Conservation (phyloP, 1,284 basidiomycete genomes). For the Athelia sp. region DNA sequence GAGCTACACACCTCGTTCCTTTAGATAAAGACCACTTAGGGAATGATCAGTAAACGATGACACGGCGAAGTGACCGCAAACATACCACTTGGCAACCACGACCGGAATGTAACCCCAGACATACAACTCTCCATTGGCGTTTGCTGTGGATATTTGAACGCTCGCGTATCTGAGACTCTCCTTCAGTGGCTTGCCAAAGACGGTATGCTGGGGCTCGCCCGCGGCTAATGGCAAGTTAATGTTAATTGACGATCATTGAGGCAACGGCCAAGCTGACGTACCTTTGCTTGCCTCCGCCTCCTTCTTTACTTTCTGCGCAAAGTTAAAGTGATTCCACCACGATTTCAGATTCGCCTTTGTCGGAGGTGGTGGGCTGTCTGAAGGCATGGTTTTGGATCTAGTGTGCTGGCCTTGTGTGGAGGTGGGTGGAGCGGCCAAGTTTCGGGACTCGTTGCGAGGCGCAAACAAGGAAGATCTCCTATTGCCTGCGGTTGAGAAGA, state of each 20-base stretch:
- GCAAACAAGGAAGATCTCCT: not conserved
- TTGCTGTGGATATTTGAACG: constrained; percentile 93
- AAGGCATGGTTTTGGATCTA: constrained; percentile 17
- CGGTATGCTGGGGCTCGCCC: constrained; percentile 42
- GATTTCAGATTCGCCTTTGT: constrained; percentile 66
- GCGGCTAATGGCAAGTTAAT: constrained; percentile 5
- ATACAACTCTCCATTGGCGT: constrained; percentile 75
- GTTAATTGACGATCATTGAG: not conserved
- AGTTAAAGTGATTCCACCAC: constrained; percentile 81
- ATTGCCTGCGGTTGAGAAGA: not conserved
- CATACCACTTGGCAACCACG: constrained; percentile 94
- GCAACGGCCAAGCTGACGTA: constrained; percentile 16
- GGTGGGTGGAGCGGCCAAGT: not conserved
- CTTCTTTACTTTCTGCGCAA: constrained; percentile 53
- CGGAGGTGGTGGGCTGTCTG: constrained; percentile 30
- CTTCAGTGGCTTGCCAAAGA: constrained; percentile 84
- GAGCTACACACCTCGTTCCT: constrained; percentile 68
- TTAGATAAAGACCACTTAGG: constrained; percentile 79
- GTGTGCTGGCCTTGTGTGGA: not conserved
- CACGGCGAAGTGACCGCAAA: constrained; percentile 13
- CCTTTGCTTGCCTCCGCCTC: constrained; percentile 37
- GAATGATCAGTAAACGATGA: constrained; percentile 8
- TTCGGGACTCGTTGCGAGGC: not conserved
- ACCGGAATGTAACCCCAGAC: constrained; percentile 95
- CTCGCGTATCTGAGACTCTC: constrained; percentile 85